Conservation (phyloP, 805 yeast genomes). For the Nakazawaea ernobii region DNA sequence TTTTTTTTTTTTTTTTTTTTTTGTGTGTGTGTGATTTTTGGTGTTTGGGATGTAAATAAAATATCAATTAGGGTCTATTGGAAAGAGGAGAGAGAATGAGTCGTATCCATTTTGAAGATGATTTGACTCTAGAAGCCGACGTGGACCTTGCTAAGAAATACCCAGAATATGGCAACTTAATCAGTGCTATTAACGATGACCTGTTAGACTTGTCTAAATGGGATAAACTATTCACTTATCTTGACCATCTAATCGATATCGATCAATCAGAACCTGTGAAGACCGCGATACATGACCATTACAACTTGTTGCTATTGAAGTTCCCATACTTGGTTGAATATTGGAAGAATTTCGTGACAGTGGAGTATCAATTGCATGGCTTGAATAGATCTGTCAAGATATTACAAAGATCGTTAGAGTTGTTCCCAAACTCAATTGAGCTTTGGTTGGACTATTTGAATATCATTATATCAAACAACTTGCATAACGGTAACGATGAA, state of each 20-base stretch:
- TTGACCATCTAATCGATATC: slow-evolving; percentile 8
- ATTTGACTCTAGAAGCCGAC: neutral
- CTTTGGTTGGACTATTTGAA: slow-evolving; percentile 64
- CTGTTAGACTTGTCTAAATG: slow-evolving; percentile 12
- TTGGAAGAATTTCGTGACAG: slow-evolving; percentile 58
- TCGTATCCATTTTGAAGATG: neutral
- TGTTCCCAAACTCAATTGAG: slow-evolving; percentile 55
- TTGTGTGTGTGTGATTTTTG: neutral
- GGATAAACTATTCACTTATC: slow-evolving; percentile 19
- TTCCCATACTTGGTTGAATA: slow-evolving; percentile 56
- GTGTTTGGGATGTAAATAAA: neutral
- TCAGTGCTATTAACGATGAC: neutral
- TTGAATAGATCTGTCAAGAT: slow-evolving; percentile 41
- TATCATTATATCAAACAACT: slow-evolving; percentile 40
- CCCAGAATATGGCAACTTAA: slow-evolving; percentile 2
- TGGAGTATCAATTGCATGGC: slow-evolving; percentile 54
- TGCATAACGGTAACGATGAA: slow-evolving; percentile 20
- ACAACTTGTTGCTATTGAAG: slow-evolving; percentile 37
- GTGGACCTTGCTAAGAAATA: neutral
- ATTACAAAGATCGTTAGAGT: slow-evolving; percentile 37
- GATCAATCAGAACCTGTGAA: slow-evolving; percentile 12
- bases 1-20: no score
- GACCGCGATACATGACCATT: slow-evolving; percentile 21
- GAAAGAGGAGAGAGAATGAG: neutral
- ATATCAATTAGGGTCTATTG: neutral